phyloP scores from a whole-genome alignment of 2,329 filamentous ascomycete species.

The Penicillium sp. region DNA sequence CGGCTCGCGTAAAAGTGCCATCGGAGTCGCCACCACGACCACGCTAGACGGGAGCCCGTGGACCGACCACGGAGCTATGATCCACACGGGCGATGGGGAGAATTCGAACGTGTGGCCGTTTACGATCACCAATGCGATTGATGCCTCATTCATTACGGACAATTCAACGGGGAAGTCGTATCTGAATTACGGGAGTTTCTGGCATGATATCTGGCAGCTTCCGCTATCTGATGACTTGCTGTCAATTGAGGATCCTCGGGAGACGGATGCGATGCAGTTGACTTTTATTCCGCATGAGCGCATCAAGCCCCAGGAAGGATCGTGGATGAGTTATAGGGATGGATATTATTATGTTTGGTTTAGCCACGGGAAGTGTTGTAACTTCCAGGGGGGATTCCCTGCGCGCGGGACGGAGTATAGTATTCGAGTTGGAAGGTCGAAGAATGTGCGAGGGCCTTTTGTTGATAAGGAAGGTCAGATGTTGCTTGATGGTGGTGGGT shows the following conservation, averaged over 20 bases:
- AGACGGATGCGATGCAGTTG: constrained; percentile 30
- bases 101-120: constrained; percentile 30
- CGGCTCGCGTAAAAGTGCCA: constrained; percentile 34
- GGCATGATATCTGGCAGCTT: constrained; percentile 37
- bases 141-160: constrained; percentile 32
- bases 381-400: constrained; percentile 28
- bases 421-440: constrained; percentile 38
- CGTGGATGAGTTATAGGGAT: constrained; percentile 35
- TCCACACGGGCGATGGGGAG: constrained; percentile 30
- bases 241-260: constrained; percentile 22
- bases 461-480: constrained; percentile 28
- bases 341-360: constrained; percentile 43
- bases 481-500: constrained; percentile 34
- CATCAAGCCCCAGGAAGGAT: constrained; percentile 33
- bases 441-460: constrained; percentile 34
- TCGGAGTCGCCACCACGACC: constrained; percentile 35
- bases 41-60: constrained; percentile 25
- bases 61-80: constrained; percentile 37
- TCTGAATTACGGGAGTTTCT: constrained; percentile 37
- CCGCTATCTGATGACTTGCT: constrained; percentile 32
- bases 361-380: constrained; percentile 40
- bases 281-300: constrained; percentile 19
- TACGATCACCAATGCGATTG: constrained; percentile 38
- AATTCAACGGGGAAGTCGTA: constrained; percentile 26
- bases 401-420: constrained; percentile 32